Percentiles rank a stretch among this genome's conserved stretches.
Conservation (phyloP, 2,329 filamentous ascomycete species). For the Mycogone perniciosa region DNA sequence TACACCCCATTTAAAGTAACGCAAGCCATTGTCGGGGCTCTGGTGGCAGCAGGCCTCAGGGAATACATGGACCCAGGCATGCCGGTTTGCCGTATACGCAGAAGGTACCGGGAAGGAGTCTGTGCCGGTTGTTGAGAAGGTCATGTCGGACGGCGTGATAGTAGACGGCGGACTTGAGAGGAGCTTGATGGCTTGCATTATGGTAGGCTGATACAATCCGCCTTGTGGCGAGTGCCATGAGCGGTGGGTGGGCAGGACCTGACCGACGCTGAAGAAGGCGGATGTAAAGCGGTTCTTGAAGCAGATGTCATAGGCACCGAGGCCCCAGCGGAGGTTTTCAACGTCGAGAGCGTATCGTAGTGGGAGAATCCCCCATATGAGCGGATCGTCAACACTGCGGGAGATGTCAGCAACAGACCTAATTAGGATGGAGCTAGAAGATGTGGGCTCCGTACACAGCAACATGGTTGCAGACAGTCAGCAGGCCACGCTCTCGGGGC, state of each 20-base stretch:
- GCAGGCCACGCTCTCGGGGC: constrained; percentile 64
- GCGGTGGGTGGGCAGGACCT: constrained; percentile 86
- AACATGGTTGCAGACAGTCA: constrained; percentile 57
- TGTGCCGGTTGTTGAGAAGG: constrained; percentile 59
- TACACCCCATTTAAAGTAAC: constrained; percentile 98
- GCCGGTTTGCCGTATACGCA: constrained; percentile 59
- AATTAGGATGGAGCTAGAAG: not conserved
- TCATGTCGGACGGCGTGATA: constrained; percentile 41
- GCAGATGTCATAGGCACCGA: constrained; percentile 93
- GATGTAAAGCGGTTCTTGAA: constrained; percentile 71
- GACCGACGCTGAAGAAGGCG: constrained; percentile 81
- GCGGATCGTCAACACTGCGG: constrained; percentile 81
- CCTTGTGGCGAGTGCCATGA: constrained; percentile 69
- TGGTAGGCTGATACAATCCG: constrained; percentile 83
- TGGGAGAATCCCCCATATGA: constrained; percentile 88
- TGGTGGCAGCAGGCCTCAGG: constrained; percentile 95
- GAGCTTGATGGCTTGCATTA: constrained; percentile 78
- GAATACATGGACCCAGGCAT: constrained; percentile 91
- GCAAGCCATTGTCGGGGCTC: constrained; percentile 67
- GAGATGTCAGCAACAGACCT: constrained; percentile 1
- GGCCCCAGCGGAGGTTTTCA: constrained; percentile 74
- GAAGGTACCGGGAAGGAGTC: constrained; percentile 68
- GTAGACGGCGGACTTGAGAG: constrained; percentile 52
- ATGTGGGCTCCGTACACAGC: constrained; percentile 26
- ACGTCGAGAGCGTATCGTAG: constrained; percentile 64